Evolutionary conservation across 2,329 filamentous ascomycete species (phyloP), one percentile per base, ranked within the genome.

Genomic region (Xylariaceae sp.): DNA sequence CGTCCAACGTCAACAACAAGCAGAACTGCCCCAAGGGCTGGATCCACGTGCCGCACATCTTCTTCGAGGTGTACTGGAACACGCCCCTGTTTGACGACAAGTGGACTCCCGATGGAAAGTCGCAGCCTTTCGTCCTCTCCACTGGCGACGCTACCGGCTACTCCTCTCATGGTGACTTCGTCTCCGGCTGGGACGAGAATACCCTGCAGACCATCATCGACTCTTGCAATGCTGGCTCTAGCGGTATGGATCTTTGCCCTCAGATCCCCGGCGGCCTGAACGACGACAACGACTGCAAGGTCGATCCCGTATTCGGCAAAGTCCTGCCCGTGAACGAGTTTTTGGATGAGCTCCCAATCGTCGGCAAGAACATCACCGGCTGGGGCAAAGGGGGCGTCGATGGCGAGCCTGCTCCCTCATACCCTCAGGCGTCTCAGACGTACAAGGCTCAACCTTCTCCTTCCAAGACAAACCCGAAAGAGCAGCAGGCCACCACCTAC

Each of bases 61-160:
- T 78, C 64, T 69, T 65, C 52, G 76, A 78, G 62, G 66, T 70
- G 39, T 80, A 78, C 70, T 79, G 73, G 72, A 66, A 78, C 59
- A 79, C 76, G 3, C 68, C 67, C 31, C 55, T 60, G 30, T 76
- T 78, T 53, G 43, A 59, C 41, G 62, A 65, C 51, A 68, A 70
- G 53, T 79, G 75, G 74, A 66, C 67, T n/a, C 63, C 67, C 31
- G 66, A 71, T 48, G 66, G 70, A 43, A 75, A 73, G 51, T 57
- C 55, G 16, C 74, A 77, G 63, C 80, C 79, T 9, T 86, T 86
- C 52, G 77, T 86, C 38, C 74, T 85, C 30, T 67, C 81, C 48
- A 80, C 79, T 54, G 83, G 83, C 31, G 83, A 88, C 41, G 66
- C 70, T 14, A 85, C 83, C 9, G 84, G 83, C 40, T 86, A 76